phyloP scores from a whole-genome alignment of 768 basidiomycete genomes.

The Rhizopogon vesiculosus region DNA sequence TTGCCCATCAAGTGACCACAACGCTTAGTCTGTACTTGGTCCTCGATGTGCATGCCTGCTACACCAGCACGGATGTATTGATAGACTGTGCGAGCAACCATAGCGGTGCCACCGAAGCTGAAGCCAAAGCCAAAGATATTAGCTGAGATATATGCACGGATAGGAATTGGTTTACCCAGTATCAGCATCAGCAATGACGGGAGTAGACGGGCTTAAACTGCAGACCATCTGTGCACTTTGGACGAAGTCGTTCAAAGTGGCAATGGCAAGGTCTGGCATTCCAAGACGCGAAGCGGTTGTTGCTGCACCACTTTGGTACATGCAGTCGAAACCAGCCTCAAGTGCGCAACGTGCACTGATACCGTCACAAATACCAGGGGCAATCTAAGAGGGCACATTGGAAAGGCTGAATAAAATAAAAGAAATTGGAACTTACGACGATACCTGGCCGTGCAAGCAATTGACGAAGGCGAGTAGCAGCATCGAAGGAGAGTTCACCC shows the following conservation, averaged over 20 bases:
- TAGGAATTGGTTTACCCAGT: constrained; percentile 46
- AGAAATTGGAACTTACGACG: constrained; percentile 44
- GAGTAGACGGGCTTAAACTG: constrained; percentile 55
- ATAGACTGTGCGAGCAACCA: constrained; percentile 71
- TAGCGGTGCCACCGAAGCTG: constrained; percentile 68
- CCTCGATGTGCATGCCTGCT: constrained; percentile 75
- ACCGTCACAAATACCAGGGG: constrained; percentile 77
- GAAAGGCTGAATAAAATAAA: background rate
- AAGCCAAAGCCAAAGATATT: background rate
- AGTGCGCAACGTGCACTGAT: constrained; percentile 78
- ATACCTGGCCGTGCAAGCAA: constrained; percentile 70
- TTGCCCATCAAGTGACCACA: constrained; percentile 80
- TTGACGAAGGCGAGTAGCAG: constrained; percentile 69
- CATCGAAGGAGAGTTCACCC: constrained; percentile 63
- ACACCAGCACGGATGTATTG: constrained; percentile 67
- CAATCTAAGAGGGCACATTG: constrained; percentile 38
- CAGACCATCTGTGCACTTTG: constrained; percentile 69
- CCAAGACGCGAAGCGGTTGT: constrained; percentile 78
- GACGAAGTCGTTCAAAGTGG: constrained; percentile 74
- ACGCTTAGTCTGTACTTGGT: constrained; percentile 77
- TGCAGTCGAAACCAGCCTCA: constrained; percentile 72
- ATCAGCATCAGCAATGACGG: constrained; percentile 78
- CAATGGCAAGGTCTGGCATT: constrained; percentile 75
- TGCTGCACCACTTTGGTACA: constrained; percentile 80
- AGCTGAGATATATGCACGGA: constrained; percentile 11